These are phyloP conservation scores for Ogataea trehalophila DNA, from an alignment of 805 yeast genomes.

Conservation along the genomic window DNA sequence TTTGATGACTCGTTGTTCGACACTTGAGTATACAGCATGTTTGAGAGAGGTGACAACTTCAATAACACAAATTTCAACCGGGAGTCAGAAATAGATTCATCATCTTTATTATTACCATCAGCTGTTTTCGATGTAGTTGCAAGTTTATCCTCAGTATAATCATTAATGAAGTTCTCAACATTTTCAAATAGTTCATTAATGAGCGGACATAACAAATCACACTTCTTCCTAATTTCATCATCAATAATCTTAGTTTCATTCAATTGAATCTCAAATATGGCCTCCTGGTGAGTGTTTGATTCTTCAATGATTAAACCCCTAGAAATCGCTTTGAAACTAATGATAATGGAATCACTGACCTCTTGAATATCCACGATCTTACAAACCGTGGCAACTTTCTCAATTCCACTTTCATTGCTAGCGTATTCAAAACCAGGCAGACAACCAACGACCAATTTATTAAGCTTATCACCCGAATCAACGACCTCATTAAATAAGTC, in stretches of 20 bases:
- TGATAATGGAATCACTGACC: slow-evolving; percentile 37
- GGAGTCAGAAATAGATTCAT: slow-evolving; percentile 1
- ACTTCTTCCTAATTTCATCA: not conserved
- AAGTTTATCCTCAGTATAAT: slow-evolving; percentile 32
- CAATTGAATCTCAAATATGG: slow-evolving; percentile 4
- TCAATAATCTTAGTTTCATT: not conserved
- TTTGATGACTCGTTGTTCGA: slow-evolving; percentile 29
- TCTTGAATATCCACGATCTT: slow-evolving; percentile 44
- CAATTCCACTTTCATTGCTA: not conserved
- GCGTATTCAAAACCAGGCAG: slow-evolving; percentile 19
- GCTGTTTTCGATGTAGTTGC: slow-evolving; percentile 2
- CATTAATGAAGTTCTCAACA: slow-evolving; percentile 30
- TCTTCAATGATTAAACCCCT: slow-evolving; percentile 33
- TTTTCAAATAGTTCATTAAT: slow-evolving; percentile 11
- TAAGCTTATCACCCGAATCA: slow-evolving; percentile 1
- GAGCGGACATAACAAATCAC: slow-evolving; percentile 1
- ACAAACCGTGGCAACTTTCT: slow-evolving; percentile 36
- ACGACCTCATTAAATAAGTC: slow-evolving; percentile 1
- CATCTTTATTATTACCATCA: not conserved
- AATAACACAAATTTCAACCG: slow-evolving; percentile 31
- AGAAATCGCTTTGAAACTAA: slow-evolving; percentile 46
- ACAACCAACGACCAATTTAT: slow-evolving; percentile 21
- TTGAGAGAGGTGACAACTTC: slow-evolving; percentile 55
- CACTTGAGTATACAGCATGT: slow-evolving; percentile 52
- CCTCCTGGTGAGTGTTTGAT: not conserved